Percentiles rank a stretch among this genome's conserved stretches.
Evolutionary conservation across 345 rosid genomes (phyloP).

Genomic region (Euclidium syriacum): DNA sequence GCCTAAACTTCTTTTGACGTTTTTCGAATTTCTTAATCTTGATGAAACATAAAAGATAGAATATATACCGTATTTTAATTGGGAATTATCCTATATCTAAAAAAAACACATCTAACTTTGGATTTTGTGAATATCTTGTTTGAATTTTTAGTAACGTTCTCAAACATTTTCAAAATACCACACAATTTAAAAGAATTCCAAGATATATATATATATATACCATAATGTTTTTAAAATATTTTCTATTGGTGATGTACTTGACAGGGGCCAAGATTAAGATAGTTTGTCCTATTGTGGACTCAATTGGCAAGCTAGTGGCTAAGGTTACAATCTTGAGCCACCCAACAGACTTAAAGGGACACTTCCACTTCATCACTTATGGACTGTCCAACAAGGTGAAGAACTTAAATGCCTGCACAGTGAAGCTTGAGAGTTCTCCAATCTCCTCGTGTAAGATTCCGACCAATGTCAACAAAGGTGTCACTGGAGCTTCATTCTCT

Average conservation of each 20-base stretch:
- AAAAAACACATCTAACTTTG: no score
- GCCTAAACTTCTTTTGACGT: no score
- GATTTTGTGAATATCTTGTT: no score
- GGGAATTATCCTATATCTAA: no score
- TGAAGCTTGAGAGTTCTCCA: slow-evolving; percentile 48
- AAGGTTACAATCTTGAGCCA: slow-evolving; percentile 35
- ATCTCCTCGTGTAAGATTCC: slow-evolving; percentile 36
- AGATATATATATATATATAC: no score
- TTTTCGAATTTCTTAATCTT: no score
- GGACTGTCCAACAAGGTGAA: slow-evolving; percentile 20
- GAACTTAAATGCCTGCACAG: slow-evolving; percentile 50
- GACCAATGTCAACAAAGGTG: slow-evolving; percentile 42
- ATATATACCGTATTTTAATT: no score
- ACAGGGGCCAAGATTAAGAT: slow-evolving; percentile 48
- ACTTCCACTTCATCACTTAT: slow-evolving; percentile 37
- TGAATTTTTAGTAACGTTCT: no score
- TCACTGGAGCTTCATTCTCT: slow-evolving; percentile 43
- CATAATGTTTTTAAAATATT: no score
- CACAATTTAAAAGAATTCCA: no score
- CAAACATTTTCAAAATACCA: no score
- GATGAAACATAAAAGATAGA: no score
- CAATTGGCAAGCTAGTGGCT: slow-evolving; percentile 42
- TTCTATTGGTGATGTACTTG: slow-evolving; percentile 19
- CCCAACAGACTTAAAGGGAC: slow-evolving; percentile 48
- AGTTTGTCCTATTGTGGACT: slow-evolving; percentile 40